Evolutionary conservation across 495 filamentous ascomycete genomes (phyloP), one percentile per base, ranked within the genome.

Genomic region (Apiosordaria backusii): DNA sequence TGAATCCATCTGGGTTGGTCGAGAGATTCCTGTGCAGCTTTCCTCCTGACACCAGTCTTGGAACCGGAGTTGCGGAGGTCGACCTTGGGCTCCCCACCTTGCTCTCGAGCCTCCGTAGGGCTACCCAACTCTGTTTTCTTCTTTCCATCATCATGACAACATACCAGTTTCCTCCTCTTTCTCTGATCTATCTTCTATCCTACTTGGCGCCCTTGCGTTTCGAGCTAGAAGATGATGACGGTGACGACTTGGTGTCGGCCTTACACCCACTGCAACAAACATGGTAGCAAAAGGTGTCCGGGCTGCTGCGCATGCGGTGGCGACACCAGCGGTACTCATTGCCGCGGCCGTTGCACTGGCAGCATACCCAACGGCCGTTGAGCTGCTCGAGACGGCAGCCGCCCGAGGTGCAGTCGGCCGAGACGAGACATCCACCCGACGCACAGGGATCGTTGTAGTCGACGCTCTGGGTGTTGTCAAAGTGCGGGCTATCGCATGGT

Each of bases 221-320:
- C 4, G 59, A 40, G 10, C 57, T 59, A 18, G 61, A 67, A 10
- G 23, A 29, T 2, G 52, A 50, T 5, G 55, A 53, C 9, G 55
- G 50, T 22, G 53, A 59, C 7, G 55, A 52, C 25, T 61, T 62
- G 18, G 23, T 22, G 52, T 75, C 73, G 23, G 71, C 64, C 27
- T 60, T 35, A 52, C 78, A 78, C 0, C 63, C 64, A 1, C 52
- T 61, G 25, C 76, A 78, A 52, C 72, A 74, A 24, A 70, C 64
- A 53, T 76, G 76, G 55, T 78, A 76, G 60, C 78, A 83, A 50
- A 82, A 79, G n/a, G 79, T 75, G 60, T 83, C 79, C 0, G 79
- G 80, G 52, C 79, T 78, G 40, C 68, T 74, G 26, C 67, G 71
- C 69, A 74, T 70, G 27, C 69, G 74, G 40, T 76, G 73, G 25